Conservation (phyloP, 106 monocot genomes). For the Phalaenopsis aphrodite region DNA sequence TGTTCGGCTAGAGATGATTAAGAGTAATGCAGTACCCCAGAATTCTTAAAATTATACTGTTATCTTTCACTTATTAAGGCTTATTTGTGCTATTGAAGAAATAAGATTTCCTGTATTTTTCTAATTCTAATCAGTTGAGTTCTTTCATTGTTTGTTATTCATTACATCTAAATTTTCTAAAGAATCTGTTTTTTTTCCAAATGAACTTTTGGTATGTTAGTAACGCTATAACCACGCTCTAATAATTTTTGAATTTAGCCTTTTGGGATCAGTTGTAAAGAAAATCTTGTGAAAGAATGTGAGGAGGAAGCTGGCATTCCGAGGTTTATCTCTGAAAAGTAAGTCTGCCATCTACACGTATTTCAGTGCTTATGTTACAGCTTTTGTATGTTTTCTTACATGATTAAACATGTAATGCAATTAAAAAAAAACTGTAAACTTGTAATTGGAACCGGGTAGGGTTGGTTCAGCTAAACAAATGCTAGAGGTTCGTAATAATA, state of each 20-base stretch:
- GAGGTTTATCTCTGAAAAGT: conserved; percentile 54
- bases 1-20: not conserved
- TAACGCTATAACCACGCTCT: not conserved
- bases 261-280: conserved; percentile 73
- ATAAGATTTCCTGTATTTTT: too few species aligned
- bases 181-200: not conserved
- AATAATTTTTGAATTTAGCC: conserved; percentile 29
- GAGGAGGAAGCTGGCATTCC: conserved; percentile 97
- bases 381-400: not conserved
- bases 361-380: not conserved
- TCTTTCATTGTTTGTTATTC: too few species aligned
- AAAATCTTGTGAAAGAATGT: conserved; percentile 88
- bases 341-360: conserved; percentile 9
- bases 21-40: not conserved
- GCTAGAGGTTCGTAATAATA: too few species aligned
- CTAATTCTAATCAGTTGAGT: too few species aligned
- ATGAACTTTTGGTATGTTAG: not conserved
- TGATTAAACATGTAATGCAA: not conserved
- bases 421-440: not conserved
- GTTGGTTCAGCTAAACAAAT: too few species aligned
- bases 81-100: too few species aligned
- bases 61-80: too few species aligned
- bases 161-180: not conserved
- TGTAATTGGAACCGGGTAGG: not conserved
- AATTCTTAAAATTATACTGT: too few species aligned